Evolutionary conservation across 2,329 filamentous ascomycete species (phyloP).

Genomic region (Pseudofabraea citricarpa): DNA sequence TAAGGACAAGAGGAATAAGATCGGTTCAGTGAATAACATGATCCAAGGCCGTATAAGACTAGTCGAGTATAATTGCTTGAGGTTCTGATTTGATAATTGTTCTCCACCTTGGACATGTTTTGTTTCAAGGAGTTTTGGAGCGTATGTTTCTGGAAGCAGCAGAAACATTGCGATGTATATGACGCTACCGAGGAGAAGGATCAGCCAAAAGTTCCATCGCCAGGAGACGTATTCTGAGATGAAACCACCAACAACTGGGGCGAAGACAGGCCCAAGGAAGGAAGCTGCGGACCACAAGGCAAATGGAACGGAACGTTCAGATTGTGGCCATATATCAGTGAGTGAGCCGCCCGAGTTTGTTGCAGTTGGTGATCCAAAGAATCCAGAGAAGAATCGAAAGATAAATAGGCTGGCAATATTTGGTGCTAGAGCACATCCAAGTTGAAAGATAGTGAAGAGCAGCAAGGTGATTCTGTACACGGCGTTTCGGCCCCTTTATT

Average conservation of each 20-base stretch:
- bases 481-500: conserved; percentile 45
- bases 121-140: conserved; percentile 37
- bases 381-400: conserved; percentile 58
- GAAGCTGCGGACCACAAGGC: conserved; percentile 39
- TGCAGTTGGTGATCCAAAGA: conserved; percentile 39
- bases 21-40: conserved; percentile 27
- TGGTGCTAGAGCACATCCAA: conserved; percentile 47
- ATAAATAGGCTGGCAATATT: conserved; percentile 43
- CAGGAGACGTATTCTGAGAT: neutral
- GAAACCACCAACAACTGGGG: neutral
- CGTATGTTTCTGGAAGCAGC: conserved; percentile 38
- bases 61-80: neutral
- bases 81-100: conserved; percentile 40
- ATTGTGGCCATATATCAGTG: conserved; percentile 5
- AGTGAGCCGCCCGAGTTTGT: conserved; percentile 25
- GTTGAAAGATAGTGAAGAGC: conserved; percentile 44
- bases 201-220: neutral
- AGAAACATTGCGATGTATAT: neutral
- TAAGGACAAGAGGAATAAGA: conserved; percentile 35
- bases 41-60: conserved; percentile 41
- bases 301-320: conserved; percentile 22
- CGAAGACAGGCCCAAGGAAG: conserved; percentile 10
- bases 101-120: conserved; percentile 37
- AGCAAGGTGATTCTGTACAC: conserved; percentile 33
- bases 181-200: neutral